Evolutionary conservation across 1,139 yeast species (phyloP).

Genomic region (Yamadazyma aaseri): DNA sequence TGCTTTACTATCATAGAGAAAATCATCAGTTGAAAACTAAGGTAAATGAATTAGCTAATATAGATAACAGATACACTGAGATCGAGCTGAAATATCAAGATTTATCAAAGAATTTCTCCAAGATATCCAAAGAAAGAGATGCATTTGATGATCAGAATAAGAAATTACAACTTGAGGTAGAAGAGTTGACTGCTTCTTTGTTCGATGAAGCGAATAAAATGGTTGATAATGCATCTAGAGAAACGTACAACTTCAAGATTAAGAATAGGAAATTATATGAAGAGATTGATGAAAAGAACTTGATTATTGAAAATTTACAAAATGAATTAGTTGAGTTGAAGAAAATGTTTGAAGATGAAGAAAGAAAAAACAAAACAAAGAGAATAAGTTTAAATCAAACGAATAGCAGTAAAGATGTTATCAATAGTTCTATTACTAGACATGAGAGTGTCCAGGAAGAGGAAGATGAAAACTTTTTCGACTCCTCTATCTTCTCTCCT

Average conservation of each 20-base stretch:
- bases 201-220: slow-evolving; percentile 79
- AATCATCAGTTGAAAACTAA: slow-evolving; percentile 23
- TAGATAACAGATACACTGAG: slow-evolving; percentile 28
- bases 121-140: slow-evolving; percentile 34
- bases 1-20: slow-evolving; percentile 34
- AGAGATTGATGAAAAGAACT: slow-evolving; percentile 71
- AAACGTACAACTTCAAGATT: slow-evolving; percentile 51
- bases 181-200: slow-evolving; percentile 70
- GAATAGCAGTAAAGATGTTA: neutral
- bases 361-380: slow-evolving; percentile 17
- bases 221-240: slow-evolving; percentile 71
- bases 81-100: slow-evolving; percentile 28
- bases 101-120: slow-evolving; percentile 34
- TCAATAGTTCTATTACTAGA: slow-evolving; percentile 5
- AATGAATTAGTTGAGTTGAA: slow-evolving; percentile 73
- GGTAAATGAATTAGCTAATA: slow-evolving; percentile 17
- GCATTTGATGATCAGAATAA: slow-evolving; percentile 59
- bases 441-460: slow-evolving; percentile 7
- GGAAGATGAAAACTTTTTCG: slow-evolving; percentile 9
- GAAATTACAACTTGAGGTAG: slow-evolving; percentile 66
- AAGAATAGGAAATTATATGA: slow-evolving; percentile 59
- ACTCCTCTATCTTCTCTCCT: slow-evolving; percentile 47
- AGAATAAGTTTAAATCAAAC: slow-evolving; percentile 5
- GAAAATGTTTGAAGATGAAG: slow-evolving; percentile 41
- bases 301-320: slow-evolving; percentile 62